Percentiles rank a stretch among this genome's conserved stretches.
These are phyloP conservation scores for Cylindrotheca fusiformis DNA, from an alignment of 108 stramenopile genomes.

Conservation along the genomic window DNA sequence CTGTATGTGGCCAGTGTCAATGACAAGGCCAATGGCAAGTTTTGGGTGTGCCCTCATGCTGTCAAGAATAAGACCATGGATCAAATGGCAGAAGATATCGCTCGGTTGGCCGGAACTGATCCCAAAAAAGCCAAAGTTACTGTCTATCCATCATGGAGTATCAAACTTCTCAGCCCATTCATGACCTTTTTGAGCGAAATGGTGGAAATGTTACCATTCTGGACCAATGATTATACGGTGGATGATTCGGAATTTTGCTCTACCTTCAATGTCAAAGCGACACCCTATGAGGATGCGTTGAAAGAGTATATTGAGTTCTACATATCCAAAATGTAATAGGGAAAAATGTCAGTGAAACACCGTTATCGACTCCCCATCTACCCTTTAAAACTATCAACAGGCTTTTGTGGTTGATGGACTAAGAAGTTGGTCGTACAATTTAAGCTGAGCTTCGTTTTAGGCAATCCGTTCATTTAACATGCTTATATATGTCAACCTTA, in stretches of 20 bases:
- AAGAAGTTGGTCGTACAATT: too few relatives aligned
- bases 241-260: slow-evolving; percentile 33
- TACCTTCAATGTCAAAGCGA: slow-evolving; percentile 24
- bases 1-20: slow-evolving; percentile 21
- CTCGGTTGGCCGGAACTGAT: slow-evolving; percentile 1
- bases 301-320: slow-evolving; percentile 13
- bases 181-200: slow-evolving; percentile 30
- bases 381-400: too few relatives aligned
- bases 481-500: too few relatives aligned
- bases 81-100: slow-evolving; percentile 27
- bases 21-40: slow-evolving; percentile 17
- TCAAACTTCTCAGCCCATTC: slow-evolving; percentile 18
- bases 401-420: too few relatives aligned
- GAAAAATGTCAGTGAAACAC: too few relatives aligned
- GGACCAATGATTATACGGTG: slow-evolving; percentile 31
- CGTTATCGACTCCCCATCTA: too few relatives aligned
- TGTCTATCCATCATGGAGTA: not conserved
- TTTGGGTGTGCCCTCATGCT: slow-evolving; percentile 35
- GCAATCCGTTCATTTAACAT: too few relatives aligned
- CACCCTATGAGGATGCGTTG: slow-evolving; percentile 30
- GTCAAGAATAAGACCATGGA: slow-evolving; percentile 21
- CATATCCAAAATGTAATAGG: slow-evolving; percentile 2
- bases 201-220: slow-evolving; percentile 32
- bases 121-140: slow-evolving; percentile 13
- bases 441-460: too few relatives aligned